A percentile compares a stretch with the other conserved stretches of the same genome.
phyloP scores from a whole-genome alignment of 495 filamentous ascomycete species.

The Hypoxylon intermedium region DNA sequence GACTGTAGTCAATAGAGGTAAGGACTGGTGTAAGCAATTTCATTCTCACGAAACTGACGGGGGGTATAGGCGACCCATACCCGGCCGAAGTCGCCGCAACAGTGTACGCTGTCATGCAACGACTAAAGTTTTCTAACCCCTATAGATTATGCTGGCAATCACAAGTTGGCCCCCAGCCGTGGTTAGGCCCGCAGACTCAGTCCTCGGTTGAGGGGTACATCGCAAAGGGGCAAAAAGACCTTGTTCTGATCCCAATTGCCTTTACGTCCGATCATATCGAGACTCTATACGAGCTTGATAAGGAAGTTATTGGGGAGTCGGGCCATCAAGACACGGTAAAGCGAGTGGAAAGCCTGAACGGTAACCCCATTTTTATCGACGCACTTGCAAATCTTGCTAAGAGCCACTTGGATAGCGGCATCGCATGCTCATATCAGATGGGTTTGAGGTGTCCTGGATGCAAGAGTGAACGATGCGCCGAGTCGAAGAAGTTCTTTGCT shows the following conservation, averaged over 20 bases:
- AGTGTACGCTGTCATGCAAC: constrained; percentile 93
- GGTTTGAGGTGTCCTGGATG: constrained; percentile 91
- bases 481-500: constrained; percentile 93
- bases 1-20: constrained; percentile 92
- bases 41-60: constrained; percentile 32
- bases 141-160: constrained; percentile 98
- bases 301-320: constrained; percentile 92
- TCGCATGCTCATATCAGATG: constrained; percentile 80
- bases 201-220: constrained; percentile 88
- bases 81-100: constrained; percentile 98
- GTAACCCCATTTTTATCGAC: constrained; percentile 86
- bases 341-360: constrained; percentile 92
- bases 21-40: constrained; percentile 13
- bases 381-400: constrained; percentile 88
- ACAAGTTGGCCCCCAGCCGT: constrained; percentile 93
- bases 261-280: constrained; percentile 99
- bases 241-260: constrained; percentile 93
- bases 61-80: constrained; percentile 80
- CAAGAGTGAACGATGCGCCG: constrained; percentile 85
- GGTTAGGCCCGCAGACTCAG: constrained; percentile 93
- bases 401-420: constrained; percentile 72
- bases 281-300: constrained; percentile 92
- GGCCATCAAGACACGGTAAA: constrained; percentile 81
- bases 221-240: constrained; percentile 86
- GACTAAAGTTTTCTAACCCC: constrained; percentile 82